Evolutionary conservation across 768 basidiomycete species (phyloP).

Genomic region (Hirschioporus abietinus): DNA sequence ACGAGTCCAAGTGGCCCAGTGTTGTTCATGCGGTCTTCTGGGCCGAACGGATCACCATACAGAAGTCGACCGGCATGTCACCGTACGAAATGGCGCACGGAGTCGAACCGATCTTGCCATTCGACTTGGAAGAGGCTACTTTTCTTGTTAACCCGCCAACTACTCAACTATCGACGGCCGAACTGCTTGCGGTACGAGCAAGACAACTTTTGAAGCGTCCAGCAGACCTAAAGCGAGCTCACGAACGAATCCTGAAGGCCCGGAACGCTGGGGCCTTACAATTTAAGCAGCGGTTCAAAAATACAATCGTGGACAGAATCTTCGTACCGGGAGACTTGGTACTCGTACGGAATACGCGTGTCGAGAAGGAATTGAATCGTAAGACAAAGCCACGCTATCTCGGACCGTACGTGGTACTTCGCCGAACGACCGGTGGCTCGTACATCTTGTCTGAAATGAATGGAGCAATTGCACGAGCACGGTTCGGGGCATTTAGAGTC

Average conservation of each 20-base stretch:
- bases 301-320: background rate
- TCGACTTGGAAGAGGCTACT: slow-evolving; percentile 18
- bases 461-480: slow-evolving; percentile 1
- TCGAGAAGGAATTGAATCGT: slow-evolving; percentile 10
- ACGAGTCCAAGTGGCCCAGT: slow-evolving; percentile 27
- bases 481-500: slow-evolving; percentile 8
- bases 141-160: slow-evolving; percentile 8
- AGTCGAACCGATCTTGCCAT: slow-evolving; percentile 16
- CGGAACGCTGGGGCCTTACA: background rate
- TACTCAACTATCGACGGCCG: slow-evolving; percentile 4
- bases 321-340: slow-evolving; percentile 4
- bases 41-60: slow-evolving; percentile 16
- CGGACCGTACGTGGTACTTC: slow-evolving; percentile 11
- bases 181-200: slow-evolving; percentile 13
- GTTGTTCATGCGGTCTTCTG: slow-evolving; percentile 10
- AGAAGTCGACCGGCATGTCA: slow-evolving; percentile 12
- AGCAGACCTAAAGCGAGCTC: slow-evolving; percentile 5
- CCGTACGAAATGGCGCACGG: slow-evolving; percentile 17
- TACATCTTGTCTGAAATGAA: slow-evolving; percentile 11
- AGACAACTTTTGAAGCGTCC: slow-evolving; percentile 12
- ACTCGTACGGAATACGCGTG: slow-evolving; percentile 7
- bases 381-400: slow-evolving; percentile 13
- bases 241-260: background rate
- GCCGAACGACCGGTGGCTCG: slow-evolving; percentile 1
- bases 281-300: background rate